Evolutionary conservation across 371 early-diverging fungal species (phyloP), one percentile per base, ranked within the genome.

Genomic region (Batrachochytrium dendrobatidis): DNA sequence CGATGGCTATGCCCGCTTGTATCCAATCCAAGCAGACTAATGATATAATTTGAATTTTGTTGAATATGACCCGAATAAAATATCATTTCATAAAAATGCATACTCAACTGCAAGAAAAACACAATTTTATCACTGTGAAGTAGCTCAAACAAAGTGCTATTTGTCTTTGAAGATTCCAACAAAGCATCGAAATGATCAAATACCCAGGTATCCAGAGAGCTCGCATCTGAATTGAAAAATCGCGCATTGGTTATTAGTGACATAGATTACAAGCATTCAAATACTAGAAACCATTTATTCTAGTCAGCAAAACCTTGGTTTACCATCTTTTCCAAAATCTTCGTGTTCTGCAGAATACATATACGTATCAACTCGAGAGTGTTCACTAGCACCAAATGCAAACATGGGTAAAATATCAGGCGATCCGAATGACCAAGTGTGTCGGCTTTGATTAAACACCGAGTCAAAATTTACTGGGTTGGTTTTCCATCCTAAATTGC

Each of bases 331-430:
- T 22, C 88, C 81, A 72, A 93, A 96, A 67, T 96, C 92, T 66
- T 94, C 95, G 57, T 75, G 79, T 62, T 93, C 92, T 18, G 83
- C 78, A 15, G 84, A 75, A 66, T 94, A 96, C 93, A 93, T 94
- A 69, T 84, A 86, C 5, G 86, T 92, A 25, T 92, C 89, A 7
- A 95, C 83, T 30, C 76, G 75, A 34, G 69, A 65, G 3, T 83
- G 81, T 61, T 92, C 87, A 1, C 86, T 81, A 6, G 96, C 92
- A 33, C 95, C 95, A 3, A 88, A 82, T 25, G 88, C 83, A 79
- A 94, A 96, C 94, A 95, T 94, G 22, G 91, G 94, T 43, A 95
- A 71, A 60, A 96, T 96, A 72, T 95, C 97, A 8, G 95, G 97
- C 30, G 92, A 91, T 15, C 97, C 97, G 76, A 92, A 94, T n/a